Conservation (phyloP, 495 filamentous ascomycete genomes). For the Hyaloscypha finlandica region DNA sequence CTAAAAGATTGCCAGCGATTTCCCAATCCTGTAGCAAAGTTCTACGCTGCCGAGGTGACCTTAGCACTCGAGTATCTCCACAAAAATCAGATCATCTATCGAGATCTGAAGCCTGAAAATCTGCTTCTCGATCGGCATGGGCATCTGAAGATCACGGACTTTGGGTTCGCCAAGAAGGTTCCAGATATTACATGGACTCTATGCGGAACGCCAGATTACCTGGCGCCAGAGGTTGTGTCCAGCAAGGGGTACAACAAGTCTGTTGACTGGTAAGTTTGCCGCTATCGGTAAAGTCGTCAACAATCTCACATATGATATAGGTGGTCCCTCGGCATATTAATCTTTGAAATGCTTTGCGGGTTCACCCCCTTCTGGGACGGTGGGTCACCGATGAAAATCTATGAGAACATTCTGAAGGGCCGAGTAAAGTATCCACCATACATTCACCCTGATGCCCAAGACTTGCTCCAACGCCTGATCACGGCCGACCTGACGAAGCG, state of each 20-base stretch:
- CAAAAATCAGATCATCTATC: constrained; percentile 91
- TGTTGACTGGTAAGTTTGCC: constrained; percentile 82
- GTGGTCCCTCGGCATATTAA: constrained; percentile 98
- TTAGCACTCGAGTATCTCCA: constrained; percentile 97
- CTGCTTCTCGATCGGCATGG: constrained; percentile 93
- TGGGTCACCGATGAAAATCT: constrained; percentile 97
- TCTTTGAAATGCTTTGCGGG: constrained; percentile 99
- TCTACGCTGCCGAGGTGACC: constrained; percentile 97
- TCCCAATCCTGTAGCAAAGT: constrained; percentile 97
- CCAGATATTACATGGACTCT: constrained; percentile 99
- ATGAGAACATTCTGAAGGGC: constrained; percentile 95
- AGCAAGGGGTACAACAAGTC: constrained; percentile 99
- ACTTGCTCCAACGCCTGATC: constrained; percentile 89
- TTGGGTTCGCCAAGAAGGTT: constrained; percentile 97
- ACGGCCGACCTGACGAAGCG: constrained; percentile 94
- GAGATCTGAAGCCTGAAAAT: constrained; percentile 97
- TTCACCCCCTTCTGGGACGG: constrained; percentile 99
- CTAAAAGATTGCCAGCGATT: constrained; percentile 69
- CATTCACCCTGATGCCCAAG: constrained; percentile 89
- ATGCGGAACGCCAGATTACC: constrained; percentile 97
- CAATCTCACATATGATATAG: constrained; percentile 44
- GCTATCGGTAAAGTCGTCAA: not conserved
- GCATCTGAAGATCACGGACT: constrained; percentile 98
- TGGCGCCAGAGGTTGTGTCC: constrained; percentile 94
- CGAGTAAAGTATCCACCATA: constrained; percentile 95